Evolutionary conservation across 73 alveolate species (phyloP).

Genomic region (Paramecium caudatum): DNA sequence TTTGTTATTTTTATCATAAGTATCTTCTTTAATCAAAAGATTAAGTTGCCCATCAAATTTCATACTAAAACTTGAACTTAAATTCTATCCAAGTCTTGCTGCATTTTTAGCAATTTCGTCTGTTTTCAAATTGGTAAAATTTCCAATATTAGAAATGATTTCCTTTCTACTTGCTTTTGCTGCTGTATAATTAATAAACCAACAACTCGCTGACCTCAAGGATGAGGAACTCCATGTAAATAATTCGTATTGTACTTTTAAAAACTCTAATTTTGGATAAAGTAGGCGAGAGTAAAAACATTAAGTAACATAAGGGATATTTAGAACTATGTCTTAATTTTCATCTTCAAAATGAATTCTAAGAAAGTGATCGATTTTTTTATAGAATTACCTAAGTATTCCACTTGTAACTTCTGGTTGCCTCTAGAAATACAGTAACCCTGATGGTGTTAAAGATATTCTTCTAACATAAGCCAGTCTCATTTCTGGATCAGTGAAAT

Average conservation of each 20-base stretch:
- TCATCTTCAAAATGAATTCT: constrained; percentile 89
- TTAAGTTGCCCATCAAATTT: constrained; percentile 66
- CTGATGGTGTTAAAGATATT: constrained; percentile 71
- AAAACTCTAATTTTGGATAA: constrained; percentile 74
- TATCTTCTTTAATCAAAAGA: neutral
- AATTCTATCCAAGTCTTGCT: constrained; percentile 92
- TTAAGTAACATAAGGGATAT: constrained; percentile 78
- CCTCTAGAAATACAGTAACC: constrained; percentile 47
- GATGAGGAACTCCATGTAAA: constrained; percentile 92
- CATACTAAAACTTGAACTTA: constrained; percentile 85
- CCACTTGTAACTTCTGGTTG: constrained; percentile 80
- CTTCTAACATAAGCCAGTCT: constrained; percentile 59
- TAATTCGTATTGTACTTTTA: constrained; percentile 78
- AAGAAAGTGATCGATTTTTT: constrained; percentile 81
- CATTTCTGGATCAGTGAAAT: neutral
- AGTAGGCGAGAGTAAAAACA: constrained; percentile 73
- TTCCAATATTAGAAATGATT: constrained; percentile 82
- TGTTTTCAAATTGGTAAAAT: constrained; percentile 82
- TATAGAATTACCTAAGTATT: constrained; percentile 81
- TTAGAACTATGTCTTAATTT: constrained; percentile 78
- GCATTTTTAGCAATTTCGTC: constrained; percentile 85
- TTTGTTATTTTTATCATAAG: constrained; percentile 5
- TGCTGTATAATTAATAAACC: constrained; percentile 81
- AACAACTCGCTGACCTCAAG: constrained; percentile 85
- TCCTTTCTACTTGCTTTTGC: constrained; percentile 75